Conservation (phyloP, 805 yeast species). For the Starmerella apis region DNA sequence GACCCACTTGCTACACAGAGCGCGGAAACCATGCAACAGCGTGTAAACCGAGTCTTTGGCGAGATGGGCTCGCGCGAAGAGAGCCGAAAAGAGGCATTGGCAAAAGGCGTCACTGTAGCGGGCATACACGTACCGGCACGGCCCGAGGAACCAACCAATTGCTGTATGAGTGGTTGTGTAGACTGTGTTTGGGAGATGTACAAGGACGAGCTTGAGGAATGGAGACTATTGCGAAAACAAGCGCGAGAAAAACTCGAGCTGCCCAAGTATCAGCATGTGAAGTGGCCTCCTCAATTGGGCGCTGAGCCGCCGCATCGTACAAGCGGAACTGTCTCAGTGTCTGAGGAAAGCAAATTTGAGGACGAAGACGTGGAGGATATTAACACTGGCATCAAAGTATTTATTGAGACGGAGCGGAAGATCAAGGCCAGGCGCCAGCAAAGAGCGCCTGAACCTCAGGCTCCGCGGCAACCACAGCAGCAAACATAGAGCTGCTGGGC, state of each 20-base stretch:
- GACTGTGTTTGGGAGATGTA: conserved; percentile 95
- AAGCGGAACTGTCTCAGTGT: conserved; percentile 31
- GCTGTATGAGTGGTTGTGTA: conserved; percentile 95
- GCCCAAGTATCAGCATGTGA: conserved; percentile 32
- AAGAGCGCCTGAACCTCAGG: not conserved
- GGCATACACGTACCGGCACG: conserved; percentile 73
- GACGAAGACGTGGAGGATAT: conserved; percentile 41
- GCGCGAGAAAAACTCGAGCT: conserved; percentile 27
- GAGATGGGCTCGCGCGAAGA: conserved; percentile 30
- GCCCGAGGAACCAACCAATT: conserved; percentile 87
- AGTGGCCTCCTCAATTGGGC: conserved; percentile 59
- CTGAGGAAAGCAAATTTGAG: conserved; percentile 24
- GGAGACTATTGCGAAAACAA: conserved; percentile 60
- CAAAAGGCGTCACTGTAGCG: conserved; percentile 34
- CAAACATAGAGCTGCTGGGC: not conserved
- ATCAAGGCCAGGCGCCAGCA: conserved; percentile 29
- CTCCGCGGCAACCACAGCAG: not conserved
- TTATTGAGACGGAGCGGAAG: conserved; percentile 70
- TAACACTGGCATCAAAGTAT: conserved; percentile 67
- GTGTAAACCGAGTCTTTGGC: conserved; percentile 30
- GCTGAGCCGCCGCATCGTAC: conserved; percentile 33
- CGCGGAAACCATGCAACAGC: conserved; percentile 22
- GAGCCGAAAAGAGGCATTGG: conserved; percentile 29
- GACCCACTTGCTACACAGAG: conserved; percentile 20
- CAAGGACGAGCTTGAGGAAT: conserved; percentile 76